These are phyloP conservation scores for Trypanosomatidae sp. DNA, from an alignment of 208 protist species.

Conservation along the genomic window DNA sequence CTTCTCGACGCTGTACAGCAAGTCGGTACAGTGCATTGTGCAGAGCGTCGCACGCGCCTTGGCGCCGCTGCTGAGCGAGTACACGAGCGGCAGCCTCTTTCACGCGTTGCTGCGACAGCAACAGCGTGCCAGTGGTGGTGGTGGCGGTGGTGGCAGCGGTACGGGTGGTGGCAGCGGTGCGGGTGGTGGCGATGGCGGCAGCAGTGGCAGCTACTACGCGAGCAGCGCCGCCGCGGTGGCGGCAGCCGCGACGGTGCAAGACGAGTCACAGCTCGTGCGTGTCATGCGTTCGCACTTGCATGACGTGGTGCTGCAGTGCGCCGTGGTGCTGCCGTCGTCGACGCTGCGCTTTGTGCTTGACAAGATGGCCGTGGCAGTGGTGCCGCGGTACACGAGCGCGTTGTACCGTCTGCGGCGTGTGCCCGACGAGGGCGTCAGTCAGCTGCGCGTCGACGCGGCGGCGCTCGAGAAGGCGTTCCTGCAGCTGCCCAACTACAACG, in stretches of 20 bases:
- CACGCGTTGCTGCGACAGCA: conserved; percentile 1
- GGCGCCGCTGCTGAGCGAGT: conserved; percentile 39
- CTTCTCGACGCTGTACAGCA: conserved; percentile 61
- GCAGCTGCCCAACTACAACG: conserved; percentile 80
- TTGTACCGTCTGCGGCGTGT: conserved; percentile 53
- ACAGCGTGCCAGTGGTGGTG: background rate
- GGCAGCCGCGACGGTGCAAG: conserved; percentile 11
- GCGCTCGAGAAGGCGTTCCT: conserved; percentile 67
- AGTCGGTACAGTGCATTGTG: conserved; percentile 47
- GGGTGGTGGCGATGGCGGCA: conserved; percentile 5
- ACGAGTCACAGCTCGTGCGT: conserved; percentile 49
- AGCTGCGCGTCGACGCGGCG: conserved; percentile 61
- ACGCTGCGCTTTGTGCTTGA: conserved; percentile 75
- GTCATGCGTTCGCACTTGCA: conserved; percentile 44
- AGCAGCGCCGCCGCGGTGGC: too few relatives aligned
- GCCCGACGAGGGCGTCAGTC: conserved; percentile 36
- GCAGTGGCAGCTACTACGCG: conserved; percentile 4
- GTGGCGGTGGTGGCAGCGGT: conserved; percentile 2
- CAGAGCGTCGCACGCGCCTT: conserved; percentile 35
- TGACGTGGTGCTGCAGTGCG: conserved; percentile 49
- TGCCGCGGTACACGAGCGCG: conserved; percentile 49
- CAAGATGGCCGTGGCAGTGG: conserved; percentile 56
- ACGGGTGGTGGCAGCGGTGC: background rate
- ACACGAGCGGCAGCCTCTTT: conserved; percentile 48
- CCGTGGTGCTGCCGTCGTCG: conserved; percentile 26